Evolutionary conservation across 2,329 filamentous ascomycete genomes (phyloP), one percentile per base, ranked within the genome.

Genomic region (Ceratocystis harringtonii): DNA sequence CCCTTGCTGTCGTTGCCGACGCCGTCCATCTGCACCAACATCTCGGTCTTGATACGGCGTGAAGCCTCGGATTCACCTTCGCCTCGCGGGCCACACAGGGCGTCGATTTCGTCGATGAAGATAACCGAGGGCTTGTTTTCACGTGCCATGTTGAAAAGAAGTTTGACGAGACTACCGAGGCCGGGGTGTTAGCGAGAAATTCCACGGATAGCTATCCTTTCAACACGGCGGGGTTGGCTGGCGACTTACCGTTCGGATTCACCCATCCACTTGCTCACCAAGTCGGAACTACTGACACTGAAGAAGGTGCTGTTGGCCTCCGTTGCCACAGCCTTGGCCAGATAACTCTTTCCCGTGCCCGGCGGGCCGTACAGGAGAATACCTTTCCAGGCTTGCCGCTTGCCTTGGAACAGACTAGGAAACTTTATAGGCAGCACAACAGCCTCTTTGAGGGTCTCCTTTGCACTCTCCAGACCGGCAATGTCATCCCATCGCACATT

Each of bases 261-360:
- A 78, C 94, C 94, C 94, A 99, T 99, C 94, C 94, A 99, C 75
- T 99, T 99, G 75, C 90, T 96, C 68, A 99, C 94, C 75, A 99
- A 76, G 74, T 99, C 94, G 73, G 90, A 95, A 80, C 90, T 95
- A 77, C 90, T 95, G 70, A 99, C 92, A 73, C 91, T 96, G 82
- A 99, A 99, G 75, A 99, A 99, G 2, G 94, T 97, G 76, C 92
- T 96, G 76, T 99, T 97, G 67, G 94, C 94, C 77, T 99, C 94
- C 19, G 94, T 99, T 64, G 94, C 94, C 62, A 99, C 92, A 1
- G 94, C 94, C 76, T 97, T 99, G 68, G 94, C 94, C 64, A 99
- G 79, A 75, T 96, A 96, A 79, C 89, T 94, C 80, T 99, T 99
- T 78, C 94, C 94, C 4, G 94, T 99, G 72, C 94, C 94, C 0